phyloP scores from a whole-genome alignment of 2,329 filamentous ascomycete genomes.

The Alternaria brassicae region DNA sequence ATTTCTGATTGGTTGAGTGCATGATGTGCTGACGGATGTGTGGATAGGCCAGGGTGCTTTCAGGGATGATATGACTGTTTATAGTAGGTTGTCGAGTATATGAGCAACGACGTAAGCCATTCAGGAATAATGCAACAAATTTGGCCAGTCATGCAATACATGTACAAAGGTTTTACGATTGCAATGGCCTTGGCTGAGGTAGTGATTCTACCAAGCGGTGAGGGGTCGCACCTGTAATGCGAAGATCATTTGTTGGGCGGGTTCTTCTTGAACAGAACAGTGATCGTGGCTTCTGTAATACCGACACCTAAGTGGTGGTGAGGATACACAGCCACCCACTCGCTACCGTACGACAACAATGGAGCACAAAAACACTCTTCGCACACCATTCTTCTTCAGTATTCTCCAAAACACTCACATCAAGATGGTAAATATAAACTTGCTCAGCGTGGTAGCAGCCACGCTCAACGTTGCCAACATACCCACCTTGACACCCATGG shows the following conservation, averaged over 20 bases:
- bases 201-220: too few species aligned
- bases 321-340: neutral
- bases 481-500: neutral
- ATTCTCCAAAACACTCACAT: neutral
- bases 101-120: neutral
- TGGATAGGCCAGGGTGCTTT: neutral
- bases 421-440: neutral
- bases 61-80: slow-evolving; percentile 16
- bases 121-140: neutral
- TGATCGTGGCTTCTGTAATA: neutral
- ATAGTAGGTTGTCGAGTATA: neutral
- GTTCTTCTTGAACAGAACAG: too few species aligned
- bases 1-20: too few species aligned
- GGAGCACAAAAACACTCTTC: neutral
- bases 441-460: neutral
- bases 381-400: neutral
- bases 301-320: neutral
- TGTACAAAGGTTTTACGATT: too few species aligned
- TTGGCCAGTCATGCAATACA: neutral
- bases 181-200: accelerated
- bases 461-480: neutral
- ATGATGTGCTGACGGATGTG: neutral
- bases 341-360: neutral
- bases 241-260: too few species aligned
- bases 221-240: too few species aligned